A percentile compares a stretch with the other conserved stretches of the same genome.
Evolutionary conservation across 179 eudicot species (phyloP).

Genomic region (Corrigiola litoralis): DNA sequence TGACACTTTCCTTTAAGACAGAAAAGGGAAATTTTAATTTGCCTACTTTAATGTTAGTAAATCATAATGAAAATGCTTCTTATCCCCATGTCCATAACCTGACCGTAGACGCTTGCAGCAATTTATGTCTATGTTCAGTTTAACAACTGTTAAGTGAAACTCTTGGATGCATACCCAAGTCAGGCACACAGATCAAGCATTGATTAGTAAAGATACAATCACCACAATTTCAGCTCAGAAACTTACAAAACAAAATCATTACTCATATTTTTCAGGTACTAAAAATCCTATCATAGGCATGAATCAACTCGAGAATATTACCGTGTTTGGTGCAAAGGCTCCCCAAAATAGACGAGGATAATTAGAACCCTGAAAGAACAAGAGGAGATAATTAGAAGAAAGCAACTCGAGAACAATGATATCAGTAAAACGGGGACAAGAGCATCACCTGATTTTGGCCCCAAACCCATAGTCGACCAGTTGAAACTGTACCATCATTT

Average conservation of each 20-base stretch:
- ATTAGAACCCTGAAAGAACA: constrained; percentile 71
- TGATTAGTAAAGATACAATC: too few relatives aligned
- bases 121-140: too few relatives aligned
- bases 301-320: constrained; percentile 10
- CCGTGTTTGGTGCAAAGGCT: constrained; percentile 91
- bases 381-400: constrained; percentile 12
- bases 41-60: too few relatives aligned
- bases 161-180: too few relatives aligned
- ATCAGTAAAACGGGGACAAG: not conserved
- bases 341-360: constrained; percentile 92
- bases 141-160: too few relatives aligned
- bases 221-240: too few relatives aligned
- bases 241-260: not conserved
- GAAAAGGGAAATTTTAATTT: too few relatives aligned
- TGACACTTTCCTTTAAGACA: too few relatives aligned
- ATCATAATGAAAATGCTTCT: too few relatives aligned
- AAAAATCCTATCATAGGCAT: not conserved
- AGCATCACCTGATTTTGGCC: constrained; percentile 94
- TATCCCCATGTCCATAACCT: too few relatives aligned
- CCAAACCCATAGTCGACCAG: constrained; percentile 98
- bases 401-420: not conserved
- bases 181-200: too few relatives aligned
- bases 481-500: constrained; percentile 63
- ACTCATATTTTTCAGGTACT: not conserved
- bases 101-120: too few relatives aligned